Base-by-base conservation (phyloP, 176 grass and related monocot species). In the Echinochloa phyllopogon region DNA sequence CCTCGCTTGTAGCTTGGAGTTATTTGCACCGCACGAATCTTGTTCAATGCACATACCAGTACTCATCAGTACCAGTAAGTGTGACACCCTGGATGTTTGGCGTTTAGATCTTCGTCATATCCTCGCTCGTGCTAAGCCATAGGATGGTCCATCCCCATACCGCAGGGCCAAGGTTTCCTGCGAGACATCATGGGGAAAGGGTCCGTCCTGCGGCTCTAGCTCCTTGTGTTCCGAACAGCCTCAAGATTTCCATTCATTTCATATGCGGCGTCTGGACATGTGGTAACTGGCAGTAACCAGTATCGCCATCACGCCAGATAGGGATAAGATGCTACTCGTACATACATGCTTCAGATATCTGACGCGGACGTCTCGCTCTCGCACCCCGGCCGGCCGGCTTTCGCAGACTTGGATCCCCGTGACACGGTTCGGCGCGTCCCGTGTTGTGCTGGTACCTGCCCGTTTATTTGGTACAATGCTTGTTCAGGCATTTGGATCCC, bases 121-220 rank as follows among this genome's bases (percentile, higher is more conserved):
- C 49, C 63, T 49, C 9, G 50, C 7, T 78, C 87, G 33, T 80
- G 69, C 82, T 74, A 77, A 21, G 4, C 48, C 4, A 1, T 89
- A 89, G 83, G 17, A 61, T 82, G 87, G 87, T 89, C 82, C 87
- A 65, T 15, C 4, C 1, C 60, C 77, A 80, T 12, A 0, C 18
- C 24, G n/a, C 80, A 79, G 81, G 15, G 23, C 61, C 63, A 64
- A 5, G 43, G 60, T n/a, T 65, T 65, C 77, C 44, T 37, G 59
- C 25, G 6, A 10, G 44, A 51, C 62, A 52, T 66, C 6, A 51
- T 80, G 77, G 48, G 27, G 14, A 11, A 11, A 15, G 5, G 58
- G 3, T n/a, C n/a, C n/a, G 18, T 11, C 27, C 8, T 44, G 48
- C 16, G 0, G 52, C 53, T 63, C 80, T 55, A 27, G 73, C 53